Conservation (phyloP, 495 filamentous ascomycete species). For the Penicillium verhagenii region DNA sequence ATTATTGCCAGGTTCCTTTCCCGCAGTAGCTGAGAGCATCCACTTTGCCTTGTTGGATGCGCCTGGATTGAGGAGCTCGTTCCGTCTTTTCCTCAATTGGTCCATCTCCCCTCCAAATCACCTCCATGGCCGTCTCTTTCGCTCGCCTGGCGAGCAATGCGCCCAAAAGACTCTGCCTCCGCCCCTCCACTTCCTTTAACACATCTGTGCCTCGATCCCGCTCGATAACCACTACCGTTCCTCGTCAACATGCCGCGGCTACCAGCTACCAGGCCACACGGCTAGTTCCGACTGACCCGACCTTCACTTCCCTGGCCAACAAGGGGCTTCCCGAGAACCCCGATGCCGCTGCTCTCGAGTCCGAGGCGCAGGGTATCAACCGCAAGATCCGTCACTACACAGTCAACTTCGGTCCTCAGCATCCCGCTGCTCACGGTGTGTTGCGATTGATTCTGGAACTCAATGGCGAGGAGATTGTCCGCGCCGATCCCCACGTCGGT, state of each 20-base stretch:
- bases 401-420: constrained; percentile 99
- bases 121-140: constrained; percentile 65
- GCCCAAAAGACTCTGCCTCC: constrained; percentile 63
- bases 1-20: constrained; percentile 31
- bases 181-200: constrained; percentile 45
- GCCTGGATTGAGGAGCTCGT: constrained; percentile 42
- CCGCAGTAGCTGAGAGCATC: constrained; percentile 30
- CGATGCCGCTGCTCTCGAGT: constrained; percentile 48
- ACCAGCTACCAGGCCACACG: constrained; percentile 58
- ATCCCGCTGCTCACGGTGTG: constrained; percentile 98
- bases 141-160: constrained; percentile 61
- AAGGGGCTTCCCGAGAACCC: constrained; percentile 39
- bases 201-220: constrained; percentile 48
- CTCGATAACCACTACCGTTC: constrained; percentile 65
- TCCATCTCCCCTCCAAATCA: constrained; percentile 21
- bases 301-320: constrained; percentile 53
- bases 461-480: constrained; percentile 96
- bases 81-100: constrained; percentile 24
- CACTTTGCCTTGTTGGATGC: constrained; percentile 35
- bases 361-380: constrained; percentile 53
- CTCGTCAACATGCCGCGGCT: constrained; percentile 59
- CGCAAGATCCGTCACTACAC: constrained; percentile 98
- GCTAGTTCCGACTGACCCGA: constrained; percentile 58
- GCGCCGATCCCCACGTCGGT: constrained; percentile 95
- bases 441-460: constrained; percentile 95